Conservation (phyloP, 495 filamentous ascomycete genomes). For the Terfezia claveryi region DNA sequence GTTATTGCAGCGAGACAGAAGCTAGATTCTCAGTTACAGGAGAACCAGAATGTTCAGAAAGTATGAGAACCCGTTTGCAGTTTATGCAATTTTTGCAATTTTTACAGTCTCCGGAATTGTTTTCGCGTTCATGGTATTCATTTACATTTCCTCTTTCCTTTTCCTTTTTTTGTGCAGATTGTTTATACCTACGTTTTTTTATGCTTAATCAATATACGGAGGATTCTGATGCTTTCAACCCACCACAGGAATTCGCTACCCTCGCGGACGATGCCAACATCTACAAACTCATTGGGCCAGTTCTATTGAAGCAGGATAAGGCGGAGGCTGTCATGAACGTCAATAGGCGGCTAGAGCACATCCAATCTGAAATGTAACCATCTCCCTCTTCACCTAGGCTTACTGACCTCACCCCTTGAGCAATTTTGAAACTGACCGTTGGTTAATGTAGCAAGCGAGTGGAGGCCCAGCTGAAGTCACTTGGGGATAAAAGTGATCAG, state of each 20-base stretch:
- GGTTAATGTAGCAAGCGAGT: slow-evolving; percentile 42
- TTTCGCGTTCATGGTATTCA: not conserved
- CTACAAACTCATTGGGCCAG: slow-evolving; percentile 85
- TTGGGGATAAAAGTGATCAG: slow-evolving; percentile 60
- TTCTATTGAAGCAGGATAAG: slow-evolving; percentile 85
- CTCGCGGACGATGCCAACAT: slow-evolving; percentile 65
- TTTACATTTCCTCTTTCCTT: not conserved
- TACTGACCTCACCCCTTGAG: not conserved
- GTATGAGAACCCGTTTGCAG: slow-evolving; percentile 23
- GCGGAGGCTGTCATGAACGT: slow-evolving; percentile 73
- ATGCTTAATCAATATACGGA: not conserved
- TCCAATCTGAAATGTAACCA: slow-evolving; percentile 74
- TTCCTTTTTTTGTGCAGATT: not conserved
- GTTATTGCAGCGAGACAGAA: slow-evolving; percentile 65
- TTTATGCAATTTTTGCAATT: no score
- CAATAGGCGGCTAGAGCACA: slow-evolving; percentile 73
- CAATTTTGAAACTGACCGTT: not conserved
- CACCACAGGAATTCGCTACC: slow-evolving; percentile 49
- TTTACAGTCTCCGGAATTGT: no score
- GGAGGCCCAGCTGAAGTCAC: slow-evolving; percentile 56
- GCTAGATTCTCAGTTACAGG: slow-evolving; percentile 81
- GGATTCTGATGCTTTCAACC: not conserved
- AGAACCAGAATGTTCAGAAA: slow-evolving; percentile 74
- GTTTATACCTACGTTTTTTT: no score
- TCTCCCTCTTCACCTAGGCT: not conserved